A percentile compares a stretch with the other conserved stretches of the same genome.
Evolutionary conservation across 2,329 filamentous ascomycete genomes (phyloP).

Genomic region (Botrytis aclada): DNA sequence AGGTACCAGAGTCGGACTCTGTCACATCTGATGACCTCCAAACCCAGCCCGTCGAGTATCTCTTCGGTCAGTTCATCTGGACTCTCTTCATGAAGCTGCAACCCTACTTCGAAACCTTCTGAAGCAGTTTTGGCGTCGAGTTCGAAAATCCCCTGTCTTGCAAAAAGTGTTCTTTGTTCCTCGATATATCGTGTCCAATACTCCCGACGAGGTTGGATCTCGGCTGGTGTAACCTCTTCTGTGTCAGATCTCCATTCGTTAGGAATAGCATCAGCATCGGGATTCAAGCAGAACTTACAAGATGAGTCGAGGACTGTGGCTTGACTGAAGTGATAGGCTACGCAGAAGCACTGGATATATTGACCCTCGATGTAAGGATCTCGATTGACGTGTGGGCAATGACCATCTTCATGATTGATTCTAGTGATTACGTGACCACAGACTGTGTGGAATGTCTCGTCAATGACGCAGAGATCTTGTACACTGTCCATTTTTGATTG

Average conservation of each 20-base stretch:
- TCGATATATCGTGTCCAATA: not conserved
- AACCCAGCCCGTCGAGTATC: not conserved
- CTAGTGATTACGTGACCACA: not conserved
- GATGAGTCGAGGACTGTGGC: not conserved
- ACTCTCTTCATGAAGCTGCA: not conserved
- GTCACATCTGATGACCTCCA: not conserved
- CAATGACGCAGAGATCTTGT: not conserved
- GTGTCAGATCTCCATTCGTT: not conserved
- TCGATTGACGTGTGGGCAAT: not conserved
- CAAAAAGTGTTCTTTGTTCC: not conserved
- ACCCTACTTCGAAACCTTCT: not conserved
- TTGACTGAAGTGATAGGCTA: not conserved
- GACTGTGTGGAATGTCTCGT: not conserved
- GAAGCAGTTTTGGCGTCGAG: not conserved
- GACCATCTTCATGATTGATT: not conserved
- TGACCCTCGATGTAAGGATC: not conserved
- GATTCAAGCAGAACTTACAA: not conserved
- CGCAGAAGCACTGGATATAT: not conserved
- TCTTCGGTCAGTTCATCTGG: not conserved
- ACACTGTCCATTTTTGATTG: not conserved
- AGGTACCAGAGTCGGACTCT: not conserved
- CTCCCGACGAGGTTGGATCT: not conserved
- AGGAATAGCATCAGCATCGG: not conserved
- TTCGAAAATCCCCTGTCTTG: not conserved
- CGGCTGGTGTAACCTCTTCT: too few species aligned